These are phyloP conservation scores for Euphorbia peplus DNA, from an alignment of 345 rosid genomes.

Conservation along the genomic window DNA sequence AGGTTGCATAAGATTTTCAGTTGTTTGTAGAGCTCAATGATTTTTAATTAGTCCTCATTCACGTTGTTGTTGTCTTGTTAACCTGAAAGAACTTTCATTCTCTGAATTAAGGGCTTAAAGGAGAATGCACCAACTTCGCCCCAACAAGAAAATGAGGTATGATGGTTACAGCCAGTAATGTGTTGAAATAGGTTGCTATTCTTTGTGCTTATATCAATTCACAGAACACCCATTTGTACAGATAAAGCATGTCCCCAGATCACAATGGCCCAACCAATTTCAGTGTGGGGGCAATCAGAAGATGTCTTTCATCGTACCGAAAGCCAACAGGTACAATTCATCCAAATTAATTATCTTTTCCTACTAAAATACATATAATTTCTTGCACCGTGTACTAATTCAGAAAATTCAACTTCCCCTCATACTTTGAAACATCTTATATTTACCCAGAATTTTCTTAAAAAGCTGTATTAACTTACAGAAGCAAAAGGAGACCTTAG, in stretches of 20 bases:
- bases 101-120: conserved; percentile 33
- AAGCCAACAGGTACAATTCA: conserved; percentile 25
- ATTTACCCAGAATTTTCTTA: too few species aligned
- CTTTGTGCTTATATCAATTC: neutral
- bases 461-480: too few species aligned
- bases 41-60: neutral
- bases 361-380: too few species aligned
- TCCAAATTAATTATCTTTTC: neutral
- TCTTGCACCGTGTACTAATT: too few species aligned
- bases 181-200: neutral
- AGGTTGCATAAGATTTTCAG: conserved; percentile 27
- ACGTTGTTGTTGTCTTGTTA: neutral
- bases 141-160: conserved; percentile 34
- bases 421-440: too few species aligned
- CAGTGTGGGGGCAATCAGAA: conserved; percentile 26
- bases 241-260: conserved; percentile 18
- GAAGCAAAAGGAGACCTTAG: too few species aligned
- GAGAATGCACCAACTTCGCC: conserved; percentile 35
- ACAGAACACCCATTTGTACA: conserved; percentile 11
- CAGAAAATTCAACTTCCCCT: too few species aligned
- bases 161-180: neutral
- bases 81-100: conserved; percentile 7
- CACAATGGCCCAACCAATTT: conserved; percentile 20
- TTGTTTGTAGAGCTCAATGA: neutral
- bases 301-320: conserved; percentile 14